Evolutionary conservation across 192 early-diverging fungal species (phyloP).

Genomic region (Dissophora globulifera): DNA sequence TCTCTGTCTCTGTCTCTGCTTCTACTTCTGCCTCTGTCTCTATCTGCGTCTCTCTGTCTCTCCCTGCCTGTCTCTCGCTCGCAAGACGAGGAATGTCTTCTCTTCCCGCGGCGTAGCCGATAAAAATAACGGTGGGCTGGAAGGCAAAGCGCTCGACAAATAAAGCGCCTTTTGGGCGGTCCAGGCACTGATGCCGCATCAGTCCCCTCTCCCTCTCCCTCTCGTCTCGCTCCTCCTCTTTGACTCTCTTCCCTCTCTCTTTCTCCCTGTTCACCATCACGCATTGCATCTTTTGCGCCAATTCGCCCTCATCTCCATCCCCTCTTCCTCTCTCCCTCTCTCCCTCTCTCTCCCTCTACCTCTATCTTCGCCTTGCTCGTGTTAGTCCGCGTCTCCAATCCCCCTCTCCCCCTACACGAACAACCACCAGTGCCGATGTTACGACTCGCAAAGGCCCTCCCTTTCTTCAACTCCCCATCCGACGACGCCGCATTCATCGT

Average conservation of each 20-base stretch:
- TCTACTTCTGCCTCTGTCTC: no score
- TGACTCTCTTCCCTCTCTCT: background rate
- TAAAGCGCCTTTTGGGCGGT: no score
- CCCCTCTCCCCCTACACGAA: no score
- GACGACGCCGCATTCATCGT: slow-evolving; percentile 41
- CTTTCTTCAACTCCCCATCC: slow-evolving; percentile 21
- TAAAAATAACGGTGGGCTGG: no score
- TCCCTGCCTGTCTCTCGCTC: no score
- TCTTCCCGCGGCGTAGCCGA: no score
- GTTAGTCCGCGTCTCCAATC: background rate
- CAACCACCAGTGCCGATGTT: slow-evolving; percentile 15
- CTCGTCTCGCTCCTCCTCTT: background rate
- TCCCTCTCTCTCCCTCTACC: background rate
- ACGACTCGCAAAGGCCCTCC: slow-evolving; percentile 38
- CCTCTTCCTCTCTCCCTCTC: background rate
- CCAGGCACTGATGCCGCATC: background rate
- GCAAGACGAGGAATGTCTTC: no score
- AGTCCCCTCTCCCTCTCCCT: background rate
- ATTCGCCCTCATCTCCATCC: no score
- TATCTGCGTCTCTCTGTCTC: no score
- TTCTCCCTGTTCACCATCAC: background rate
- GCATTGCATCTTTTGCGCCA: no score
- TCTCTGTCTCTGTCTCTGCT: no score
- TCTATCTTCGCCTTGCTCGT: background rate
- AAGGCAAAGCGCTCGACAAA: no score